A percentile compares a stretch with the other conserved stretches of the same genome.
phyloP scores from a whole-genome alignment of 2,329 filamentous ascomycete genomes.

The Diaporthe aspalathi region DNA sequence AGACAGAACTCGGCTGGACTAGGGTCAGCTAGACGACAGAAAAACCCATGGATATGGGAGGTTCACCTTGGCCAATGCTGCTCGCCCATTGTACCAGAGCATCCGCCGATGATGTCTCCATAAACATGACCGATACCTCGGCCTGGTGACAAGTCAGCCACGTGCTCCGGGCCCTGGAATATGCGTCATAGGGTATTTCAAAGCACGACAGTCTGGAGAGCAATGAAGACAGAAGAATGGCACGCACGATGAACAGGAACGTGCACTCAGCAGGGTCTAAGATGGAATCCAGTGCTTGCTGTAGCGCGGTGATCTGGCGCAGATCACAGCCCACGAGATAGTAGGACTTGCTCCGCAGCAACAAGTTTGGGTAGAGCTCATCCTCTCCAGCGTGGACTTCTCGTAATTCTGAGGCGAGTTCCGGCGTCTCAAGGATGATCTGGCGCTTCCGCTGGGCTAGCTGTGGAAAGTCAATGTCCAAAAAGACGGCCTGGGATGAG shows the following conservation, averaged over 20 bases:
- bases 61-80: slow-evolving; percentile 72
- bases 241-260: slow-evolving; percentile 76
- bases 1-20: slow-evolving; percentile 81
- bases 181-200: no score
- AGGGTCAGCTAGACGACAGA: slow-evolving; percentile 39
- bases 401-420: slow-evolving; percentile 65
- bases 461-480: slow-evolving; percentile 88
- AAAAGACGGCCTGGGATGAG: slow-evolving; percentile 67
- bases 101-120: slow-evolving; percentile 80
- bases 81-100: slow-evolving; percentile 83
- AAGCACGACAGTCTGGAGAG: no score
- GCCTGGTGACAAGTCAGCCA: slow-evolving; percentile 47
- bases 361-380: slow-evolving; percentile 52
- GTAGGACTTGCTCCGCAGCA: slow-evolving; percentile 77
- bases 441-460: slow-evolving; percentile 80
- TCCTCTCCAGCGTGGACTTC: slow-evolving; percentile 55
- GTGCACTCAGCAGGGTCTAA: slow-evolving; percentile 68
- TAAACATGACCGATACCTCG: slow-evolving; percentile 92
- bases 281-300: slow-evolving; percentile 67
- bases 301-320: slow-evolving; percentile 71
- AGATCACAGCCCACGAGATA: slow-evolving; percentile 86
- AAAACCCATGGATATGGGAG: slow-evolving; percentile 3
- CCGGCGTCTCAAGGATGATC: slow-evolving; percentile 72
- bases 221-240: no score
- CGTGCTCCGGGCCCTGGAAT: no score